A percentile compares a stretch with the other conserved stretches of the same genome.
phyloP scores from a whole-genome alignment of 495 filamentous ascomycete genomes.

The Schizothecium vesticola region DNA sequence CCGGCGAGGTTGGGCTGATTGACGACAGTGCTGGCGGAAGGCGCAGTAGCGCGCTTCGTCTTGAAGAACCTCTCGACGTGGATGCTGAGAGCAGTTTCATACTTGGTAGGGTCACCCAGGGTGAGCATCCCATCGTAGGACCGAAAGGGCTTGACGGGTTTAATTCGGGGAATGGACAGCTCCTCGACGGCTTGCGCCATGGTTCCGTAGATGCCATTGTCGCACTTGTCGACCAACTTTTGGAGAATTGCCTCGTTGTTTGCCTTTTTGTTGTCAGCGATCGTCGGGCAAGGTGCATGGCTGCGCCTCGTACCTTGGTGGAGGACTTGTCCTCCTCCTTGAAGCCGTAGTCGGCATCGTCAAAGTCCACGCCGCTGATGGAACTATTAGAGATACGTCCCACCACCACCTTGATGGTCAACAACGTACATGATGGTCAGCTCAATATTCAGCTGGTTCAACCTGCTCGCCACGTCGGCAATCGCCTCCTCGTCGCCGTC shows the following conservation, averaged over 20 bases:
- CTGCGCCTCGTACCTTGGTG: conserved; percentile 49
- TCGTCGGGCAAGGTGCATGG: no score
- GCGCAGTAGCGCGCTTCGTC: conserved; percentile 67
- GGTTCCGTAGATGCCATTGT: conserved; percentile 70
- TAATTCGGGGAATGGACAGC: conserved; percentile 64
- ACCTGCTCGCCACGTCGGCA: conserved; percentile 60
- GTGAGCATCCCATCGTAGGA: conserved; percentile 76
- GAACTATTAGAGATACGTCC: neutral
- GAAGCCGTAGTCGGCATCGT: conserved; percentile 83
- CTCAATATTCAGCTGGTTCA: conserved; percentile 71
- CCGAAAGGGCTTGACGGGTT: conserved; percentile 62
- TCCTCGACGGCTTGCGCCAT: conserved; percentile 78
- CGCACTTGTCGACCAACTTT: conserved; percentile 53
- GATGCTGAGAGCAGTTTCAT: conserved; percentile 73
- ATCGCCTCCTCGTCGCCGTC: conserved; percentile 54
- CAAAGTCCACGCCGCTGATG: conserved; percentile 82
- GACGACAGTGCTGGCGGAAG: conserved; percentile 71
- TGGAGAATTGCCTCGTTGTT: conserved; percentile 65
- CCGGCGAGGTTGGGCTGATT: conserved; percentile 37
- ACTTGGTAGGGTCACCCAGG: conserved; percentile 69
- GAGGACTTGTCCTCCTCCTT: conserved; percentile 85
- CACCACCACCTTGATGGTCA: neutral
- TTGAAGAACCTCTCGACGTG: conserved; percentile 86
- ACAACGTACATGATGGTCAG: conserved; percentile 68
- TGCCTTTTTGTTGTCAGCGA: conserved; percentile 5